phyloP scores from a whole-genome alignment of 805 yeast genomes.

The Saccharomycopsis sp. region DNA sequence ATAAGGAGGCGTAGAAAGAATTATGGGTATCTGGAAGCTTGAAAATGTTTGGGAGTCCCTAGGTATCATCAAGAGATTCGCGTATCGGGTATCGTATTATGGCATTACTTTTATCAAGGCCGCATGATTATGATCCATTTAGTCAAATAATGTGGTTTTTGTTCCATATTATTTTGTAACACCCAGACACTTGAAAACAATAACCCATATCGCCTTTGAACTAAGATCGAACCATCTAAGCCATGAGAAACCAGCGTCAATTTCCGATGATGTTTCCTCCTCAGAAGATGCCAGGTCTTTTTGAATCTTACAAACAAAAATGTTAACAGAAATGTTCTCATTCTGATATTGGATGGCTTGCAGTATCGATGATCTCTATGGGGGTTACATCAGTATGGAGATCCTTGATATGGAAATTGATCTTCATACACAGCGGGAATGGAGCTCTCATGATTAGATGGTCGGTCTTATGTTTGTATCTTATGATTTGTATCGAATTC shows the following conservation, averaged over 20 bases:
- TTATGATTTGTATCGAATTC: no score
- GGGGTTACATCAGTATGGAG: neutral
- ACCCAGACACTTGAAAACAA: constrained; percentile 3
- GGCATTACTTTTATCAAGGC: neutral
- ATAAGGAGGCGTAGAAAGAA: neutral
- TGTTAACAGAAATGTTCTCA: neutral
- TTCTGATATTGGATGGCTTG: neutral
- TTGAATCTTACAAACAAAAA: neutral
- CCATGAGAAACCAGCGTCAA: neutral
- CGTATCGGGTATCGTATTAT: no score
- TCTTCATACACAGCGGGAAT: neutral
- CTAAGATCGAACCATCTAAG: neutral
- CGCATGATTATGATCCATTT: neutral
- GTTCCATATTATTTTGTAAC: neutral
- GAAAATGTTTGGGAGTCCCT: neutral
- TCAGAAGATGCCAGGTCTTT: neutral
- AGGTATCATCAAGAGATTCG: neutral
- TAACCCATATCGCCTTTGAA: neutral
- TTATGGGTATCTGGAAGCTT: neutral
- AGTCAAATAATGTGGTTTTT: neutral
- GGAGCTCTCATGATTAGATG: neutral
- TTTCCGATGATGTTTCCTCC: neutral
- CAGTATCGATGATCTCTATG: neutral
- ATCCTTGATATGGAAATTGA: neutral
- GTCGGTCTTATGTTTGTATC: neutral